Evolutionary conservation across 2,329 filamentous ascomycete species (phyloP), one percentile per base, ranked within the genome.

Genomic region (Trichoderma polysporum): DNA sequence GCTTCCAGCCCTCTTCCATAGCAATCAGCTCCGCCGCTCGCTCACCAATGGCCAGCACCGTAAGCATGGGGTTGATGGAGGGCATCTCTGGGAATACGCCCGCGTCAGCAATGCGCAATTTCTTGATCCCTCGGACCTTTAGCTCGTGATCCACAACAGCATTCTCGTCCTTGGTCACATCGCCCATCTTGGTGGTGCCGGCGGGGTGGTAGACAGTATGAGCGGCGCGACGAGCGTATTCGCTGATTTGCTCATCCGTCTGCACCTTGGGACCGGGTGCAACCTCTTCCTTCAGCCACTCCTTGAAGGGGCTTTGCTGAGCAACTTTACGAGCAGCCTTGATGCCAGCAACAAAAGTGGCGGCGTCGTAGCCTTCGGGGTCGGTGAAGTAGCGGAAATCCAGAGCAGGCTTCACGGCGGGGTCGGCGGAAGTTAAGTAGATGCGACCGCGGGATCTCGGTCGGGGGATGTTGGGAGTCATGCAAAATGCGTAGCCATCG

Each of bases 381-480:
- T 95, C 92, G 69, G 91, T 94, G 83, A 95, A 94, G 84, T 95
- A 95, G 74, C 90, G 88, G 88, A 94, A 94, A 81, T 95, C 92
- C 69, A 95, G 86, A 2, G 91, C 90, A 17, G 92, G 92, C 81
- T 94, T 94, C 76, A 92, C 88, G 70, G 75, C 83, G 1, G 92
- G 91, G 78, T 94, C 90, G 39, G 88, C 78, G 31, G 90, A 92
- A 62, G 90, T 92, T 71, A 94, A 86, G 81, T 91, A 94, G 74
- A 94, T 83, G 70, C 88, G 86, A 68, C 92, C 92, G 64, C 90
- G 88, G 54, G 91, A 93, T 63, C 91, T 89, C 31, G 92, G 90
- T 27, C 92, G 91, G 37, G 91, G 92, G 74, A 96, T 95, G 82
- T 96, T 95, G 74, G 92, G 92, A 17, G 92, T 95, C 90, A 95